These are phyloP conservation scores for Claviceps spartinae DNA, from an alignment of 2,329 filamentous ascomycete genomes.

Conservation along the genomic window DNA sequence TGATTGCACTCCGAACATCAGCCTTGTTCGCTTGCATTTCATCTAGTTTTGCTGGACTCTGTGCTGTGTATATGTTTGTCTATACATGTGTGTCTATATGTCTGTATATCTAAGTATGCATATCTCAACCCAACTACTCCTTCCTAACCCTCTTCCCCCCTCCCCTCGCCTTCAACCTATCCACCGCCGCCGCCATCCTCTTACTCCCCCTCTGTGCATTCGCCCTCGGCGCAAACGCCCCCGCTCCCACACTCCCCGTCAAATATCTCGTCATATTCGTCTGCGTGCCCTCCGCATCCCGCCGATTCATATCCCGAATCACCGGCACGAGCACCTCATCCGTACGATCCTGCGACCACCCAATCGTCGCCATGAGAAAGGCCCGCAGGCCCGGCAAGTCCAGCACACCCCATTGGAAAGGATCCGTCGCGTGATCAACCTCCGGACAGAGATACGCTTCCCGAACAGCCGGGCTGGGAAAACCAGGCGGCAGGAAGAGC, in stretches of 20 bases:
- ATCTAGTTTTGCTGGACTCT: too few species aligned
- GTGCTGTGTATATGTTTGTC: too few species aligned
- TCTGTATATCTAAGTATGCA: not conserved
- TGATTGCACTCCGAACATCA: too few species aligned
- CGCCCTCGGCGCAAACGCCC: constrained; percentile 45
- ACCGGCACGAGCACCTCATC: constrained; percentile 95
- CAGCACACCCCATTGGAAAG: constrained; percentile 91
- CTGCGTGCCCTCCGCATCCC: constrained; percentile 83
- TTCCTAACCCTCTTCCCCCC: not conserved
- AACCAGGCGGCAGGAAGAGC: constrained; percentile 68
- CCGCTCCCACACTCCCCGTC: constrained; percentile 56
- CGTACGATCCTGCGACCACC: constrained; percentile 82
- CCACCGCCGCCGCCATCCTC: constrained; percentile 64
- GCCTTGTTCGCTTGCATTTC: too few species aligned
- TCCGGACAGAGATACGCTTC: constrained; percentile 77
- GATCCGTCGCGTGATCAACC: constrained; percentile 64
- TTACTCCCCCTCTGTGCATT: constrained; percentile 51
- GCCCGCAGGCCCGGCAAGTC: constrained; percentile 73
- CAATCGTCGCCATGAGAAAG: constrained; percentile 84
- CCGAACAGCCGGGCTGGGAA: constrained; percentile 66
- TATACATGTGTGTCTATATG: too few species aligned
- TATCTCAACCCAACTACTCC: not conserved
- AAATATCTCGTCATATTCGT: constrained; percentile 94
- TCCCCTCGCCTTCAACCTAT: constrained; percentile 39
- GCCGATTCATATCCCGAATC: constrained; percentile 84